phyloP scores from a whole-genome alignment of 2,329 filamentous ascomycete species.

The Penicillium sp. region DNA sequence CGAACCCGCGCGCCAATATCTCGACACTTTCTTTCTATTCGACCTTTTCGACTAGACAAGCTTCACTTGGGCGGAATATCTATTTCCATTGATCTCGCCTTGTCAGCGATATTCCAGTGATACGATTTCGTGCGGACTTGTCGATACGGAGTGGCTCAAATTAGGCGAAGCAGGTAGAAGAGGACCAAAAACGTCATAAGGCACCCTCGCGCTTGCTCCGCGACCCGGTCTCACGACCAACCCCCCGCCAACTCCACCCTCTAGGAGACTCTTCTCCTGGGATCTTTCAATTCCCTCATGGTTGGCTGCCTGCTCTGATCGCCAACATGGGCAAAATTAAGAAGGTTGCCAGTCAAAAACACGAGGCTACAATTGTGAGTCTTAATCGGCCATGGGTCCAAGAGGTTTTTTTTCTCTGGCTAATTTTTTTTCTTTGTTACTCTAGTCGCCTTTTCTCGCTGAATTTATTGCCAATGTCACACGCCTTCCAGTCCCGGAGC shows the following conservation, averaged over 20 bases:
- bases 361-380: conserved; percentile 54
- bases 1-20: conserved; percentile 21
- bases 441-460: conserved; percentile 81
- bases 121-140: background rate
- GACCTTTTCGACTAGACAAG: conserved; percentile 12
- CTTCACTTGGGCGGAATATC: background rate
- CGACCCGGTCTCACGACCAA: conserved; percentile 30
- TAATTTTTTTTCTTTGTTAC: conserved; percentile 18
- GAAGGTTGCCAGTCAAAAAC: conserved; percentile 54
- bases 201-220: conserved; percentile 32
- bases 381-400: conserved; percentile 10
- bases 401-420: conserved; percentile 5
- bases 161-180: conserved; percentile 30
- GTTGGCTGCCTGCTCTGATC: conserved; percentile 35
- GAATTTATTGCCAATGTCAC: conserved; percentile 74
- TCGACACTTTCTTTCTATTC: conserved; percentile 19
- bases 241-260: conserved; percentile 20
- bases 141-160: conserved; percentile 16
- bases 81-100: background rate
- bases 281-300: conserved; percentile 38
- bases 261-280: conserved; percentile 31
- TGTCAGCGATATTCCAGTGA: background rate
- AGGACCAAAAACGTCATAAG: conserved; percentile 42
- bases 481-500: conserved; percentile 64
- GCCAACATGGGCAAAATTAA: conserved; percentile 54